Evolutionary conservation across 108 stramenopile species (phyloP).

Genomic region (Cyclotella cryptica): DNA sequence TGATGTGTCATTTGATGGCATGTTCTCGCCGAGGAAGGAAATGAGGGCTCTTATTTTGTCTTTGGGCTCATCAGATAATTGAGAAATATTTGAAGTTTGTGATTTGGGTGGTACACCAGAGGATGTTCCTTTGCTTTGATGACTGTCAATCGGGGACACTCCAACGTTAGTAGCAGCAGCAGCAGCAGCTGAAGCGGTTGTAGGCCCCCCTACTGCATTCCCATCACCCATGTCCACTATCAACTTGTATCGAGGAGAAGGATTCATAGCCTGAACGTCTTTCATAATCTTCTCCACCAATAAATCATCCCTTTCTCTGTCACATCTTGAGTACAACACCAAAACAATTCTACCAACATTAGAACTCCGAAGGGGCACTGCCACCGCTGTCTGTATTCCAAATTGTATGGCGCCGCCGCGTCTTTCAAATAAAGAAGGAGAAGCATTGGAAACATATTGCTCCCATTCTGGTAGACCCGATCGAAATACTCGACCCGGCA

Average conservation of each 20-base stretch:
- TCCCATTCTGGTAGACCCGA: slow-evolving; percentile 75
- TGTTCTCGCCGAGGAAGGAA: slow-evolving; percentile 58
- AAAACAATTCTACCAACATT: slow-evolving; percentile 83
- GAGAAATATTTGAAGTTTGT: neutral
- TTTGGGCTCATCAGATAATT: slow-evolving; percentile 7
- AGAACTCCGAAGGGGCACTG: slow-evolving; percentile 75
- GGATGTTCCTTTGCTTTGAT: too few species aligned
- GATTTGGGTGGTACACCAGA: slow-evolving; percentile 1
- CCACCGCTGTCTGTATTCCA: slow-evolving; percentile 85
- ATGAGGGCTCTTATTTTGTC: slow-evolving; percentile 28
- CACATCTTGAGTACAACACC: slow-evolving; percentile 66
- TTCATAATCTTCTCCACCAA: slow-evolving; percentile 62
- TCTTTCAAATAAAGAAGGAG: slow-evolving; percentile 73
- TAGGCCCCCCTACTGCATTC: neutral
- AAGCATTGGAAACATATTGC: slow-evolving; percentile 70
- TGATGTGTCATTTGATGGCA: slow-evolving; percentile 62
- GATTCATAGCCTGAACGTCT: slow-evolving; percentile 75
- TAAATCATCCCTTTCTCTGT: slow-evolving; percentile 66
- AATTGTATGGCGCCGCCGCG: slow-evolving; percentile 83
- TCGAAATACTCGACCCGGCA: slow-evolving; percentile 80
- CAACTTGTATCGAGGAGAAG: slow-evolving; percentile 86
- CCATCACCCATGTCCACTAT: slow-evolving; percentile 71
- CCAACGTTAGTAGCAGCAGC: neutral
- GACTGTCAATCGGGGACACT: neutral
- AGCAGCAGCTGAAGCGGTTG: neutral